Conservation (phyloP, 176 grass and related monocot species). For the Thalia dealbata region DNA sequence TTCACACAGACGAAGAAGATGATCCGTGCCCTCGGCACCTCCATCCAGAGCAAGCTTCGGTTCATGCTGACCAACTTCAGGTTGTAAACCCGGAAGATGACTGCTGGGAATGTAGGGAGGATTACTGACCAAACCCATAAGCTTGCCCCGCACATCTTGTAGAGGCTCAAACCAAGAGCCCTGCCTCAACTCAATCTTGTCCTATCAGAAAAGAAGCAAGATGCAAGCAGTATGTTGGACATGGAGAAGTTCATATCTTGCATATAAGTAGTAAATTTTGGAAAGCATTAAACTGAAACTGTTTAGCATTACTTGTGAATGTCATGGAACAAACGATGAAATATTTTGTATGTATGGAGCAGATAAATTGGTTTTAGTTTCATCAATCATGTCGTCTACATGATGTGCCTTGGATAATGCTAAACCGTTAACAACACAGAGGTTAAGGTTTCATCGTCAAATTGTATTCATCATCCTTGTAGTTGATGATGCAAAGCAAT, state of each 20-base stretch:
- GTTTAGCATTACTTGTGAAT: too few species aligned
- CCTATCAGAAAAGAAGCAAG: constrained; percentile 33
- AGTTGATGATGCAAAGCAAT: not conserved
- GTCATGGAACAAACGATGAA: not conserved
- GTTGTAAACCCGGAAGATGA: constrained; percentile 68
- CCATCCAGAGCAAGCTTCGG: constrained; percentile 79
- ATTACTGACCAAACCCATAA: constrained; percentile 75
- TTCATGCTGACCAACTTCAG: constrained; percentile 86
- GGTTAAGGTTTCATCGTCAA: not conserved
- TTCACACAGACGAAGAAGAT: constrained; percentile 82
- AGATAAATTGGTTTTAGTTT: not conserved
- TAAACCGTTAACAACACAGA: not conserved
- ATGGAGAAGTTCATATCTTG: not conserved
- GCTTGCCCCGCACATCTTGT: constrained; percentile 60
- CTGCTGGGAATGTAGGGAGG: constrained; percentile 79
- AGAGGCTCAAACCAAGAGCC: constrained; percentile 83
- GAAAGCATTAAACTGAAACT: not conserved
- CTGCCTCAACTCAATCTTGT: constrained; percentile 69
- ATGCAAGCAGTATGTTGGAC: not conserved
- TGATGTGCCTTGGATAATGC: not conserved
- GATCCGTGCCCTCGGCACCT: constrained; percentile 56
- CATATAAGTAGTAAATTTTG: not conserved
- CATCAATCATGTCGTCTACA: not conserved
- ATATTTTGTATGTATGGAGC: too few species aligned
- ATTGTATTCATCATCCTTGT: not conserved